Evolutionary conservation across 805 yeast genomes (phyloP), one percentile per base, ranked within the genome.

Genomic region (Yamadazyma phyllophila): DNA sequence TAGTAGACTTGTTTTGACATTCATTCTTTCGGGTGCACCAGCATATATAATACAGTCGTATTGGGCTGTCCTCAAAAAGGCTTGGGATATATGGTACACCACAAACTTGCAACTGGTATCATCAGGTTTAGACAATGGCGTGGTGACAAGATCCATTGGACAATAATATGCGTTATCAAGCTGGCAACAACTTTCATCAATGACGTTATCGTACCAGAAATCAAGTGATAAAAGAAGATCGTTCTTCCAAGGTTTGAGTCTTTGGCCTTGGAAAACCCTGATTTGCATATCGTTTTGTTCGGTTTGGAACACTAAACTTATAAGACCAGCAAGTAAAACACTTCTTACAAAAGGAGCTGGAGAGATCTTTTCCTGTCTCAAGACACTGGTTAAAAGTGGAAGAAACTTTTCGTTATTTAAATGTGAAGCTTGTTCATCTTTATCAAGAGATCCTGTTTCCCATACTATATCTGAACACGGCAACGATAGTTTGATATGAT

Each of bases 1-100:
- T 1, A 42, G 47, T 11, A 31, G 38, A 12, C 40, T 41, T 4
- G 58, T 47, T 33, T 43, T 49, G 7, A 82, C 87, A 54, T 80
- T 84, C 63, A 59, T 59, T 41, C 63, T 44, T 16, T 48, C 50
- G 3, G 60, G 58, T 4, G 63, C 57, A 2, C 63, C 63, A 26
- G 63, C 61, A 36, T 54, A 59, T 13, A 59, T 55, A 26, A 59
- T 58, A 44, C 57, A 59, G 37, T 59, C 63, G 42, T 59, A 58
- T 26, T 59, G 63, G 5, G 53, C 46, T 12, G 57, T 44, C 34
- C 61, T 44, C 49, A 59, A 43, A 39, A 54, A 58, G 29, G 54
- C 53, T 30, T 59, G 63, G 7, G 58, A 52, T 36, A 59, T 51
- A 46, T 59, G 63, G 41, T 55, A 59, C 12, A 57, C 48, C 12